Percentiles rank a stretch among this genome's conserved stretches.
Conservation (phyloP, 179 eudicot species). For the Silene coronaria region DNA sequence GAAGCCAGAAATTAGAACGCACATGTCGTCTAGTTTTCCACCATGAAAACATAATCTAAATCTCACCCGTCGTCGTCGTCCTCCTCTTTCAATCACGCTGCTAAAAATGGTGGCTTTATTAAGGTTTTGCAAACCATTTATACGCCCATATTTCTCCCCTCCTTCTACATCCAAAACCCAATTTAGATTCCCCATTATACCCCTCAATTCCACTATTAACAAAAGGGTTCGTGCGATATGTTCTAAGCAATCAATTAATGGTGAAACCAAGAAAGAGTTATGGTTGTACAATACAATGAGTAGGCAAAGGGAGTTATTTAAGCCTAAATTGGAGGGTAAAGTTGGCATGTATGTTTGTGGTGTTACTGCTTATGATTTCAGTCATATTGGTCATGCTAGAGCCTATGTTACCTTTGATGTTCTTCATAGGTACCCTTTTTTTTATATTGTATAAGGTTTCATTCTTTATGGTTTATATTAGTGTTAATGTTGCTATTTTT, state of each 20-base stretch:
- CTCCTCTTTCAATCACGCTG: background rate
- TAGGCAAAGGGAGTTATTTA: constrained; percentile 61
- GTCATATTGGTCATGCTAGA: constrained; percentile 94
- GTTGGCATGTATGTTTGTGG: constrained; percentile 98
- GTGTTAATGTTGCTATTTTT: background rate
- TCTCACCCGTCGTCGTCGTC: background rate
- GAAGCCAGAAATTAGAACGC: background rate
- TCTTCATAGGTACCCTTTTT: constrained; percentile 47
- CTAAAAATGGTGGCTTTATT: constrained; percentile 1
- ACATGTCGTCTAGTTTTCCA: background rate
- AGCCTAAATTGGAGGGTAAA: constrained; percentile 54
- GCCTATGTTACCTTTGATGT: constrained; percentile 83
- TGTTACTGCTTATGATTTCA: constrained; percentile 87
- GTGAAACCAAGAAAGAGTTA: constrained; percentile 28
- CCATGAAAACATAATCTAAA: constrained; percentile 14
- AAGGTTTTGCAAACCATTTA: constrained; percentile 23
- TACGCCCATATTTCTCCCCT: constrained; percentile 19
- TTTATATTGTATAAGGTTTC: background rate
- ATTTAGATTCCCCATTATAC: background rate
- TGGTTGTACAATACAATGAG: constrained; percentile 76
- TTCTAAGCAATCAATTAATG: background rate
- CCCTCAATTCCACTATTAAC: background rate
- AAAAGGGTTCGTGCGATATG: constrained; percentile 17
- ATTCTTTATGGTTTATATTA: background rate
- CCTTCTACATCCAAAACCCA: constrained; percentile 3